Evolutionary conservation across 1,284 basidiomycete species (phyloP), one percentile per base, ranked within the genome.

Genomic region (Omphalotus olearius): DNA sequence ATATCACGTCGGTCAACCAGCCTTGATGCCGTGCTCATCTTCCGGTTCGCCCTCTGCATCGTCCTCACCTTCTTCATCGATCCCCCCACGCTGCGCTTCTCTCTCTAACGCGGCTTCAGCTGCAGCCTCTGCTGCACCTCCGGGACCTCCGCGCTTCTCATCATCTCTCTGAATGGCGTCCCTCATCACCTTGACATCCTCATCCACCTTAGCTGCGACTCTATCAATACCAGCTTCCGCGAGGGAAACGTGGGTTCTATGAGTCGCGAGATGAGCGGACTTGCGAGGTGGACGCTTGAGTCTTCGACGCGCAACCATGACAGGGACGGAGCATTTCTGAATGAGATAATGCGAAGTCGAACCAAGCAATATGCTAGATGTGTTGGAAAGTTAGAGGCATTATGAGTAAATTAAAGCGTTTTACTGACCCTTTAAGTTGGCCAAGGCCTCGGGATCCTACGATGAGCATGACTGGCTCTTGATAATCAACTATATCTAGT

Each of bases 341-440:
- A 98, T 93, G 45, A 98, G 83, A 66, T 99, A 99, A 68, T 98
- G 93, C 3, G 92, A 96, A 0, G 94, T 98, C 2, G 93, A 96
- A n/a, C 95, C 95, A 35, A 98, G 85, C 5, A 98, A 76, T 62
- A 98, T 96, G 20, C 94, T 93, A 33, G 7, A 33, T 2, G 13
- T 9, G 13, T 37, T 13, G 26, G 62, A 9, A 18, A 35, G 52
- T 30, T 17, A 40, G 38, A 53, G 33, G 30, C 13, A 20, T 23
- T 17, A 25, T 25, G n/a, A 56, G 7, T 20, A 38, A n/a, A 46
- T 16, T 10, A 46, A 47, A 46, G n/a, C 7, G 35, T 38, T 41
- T 17, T 10, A 59, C 82, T 56, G 53, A 92, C 91, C 92, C 94
- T 65, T 96, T 96, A 51, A 98, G 69, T 61, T 93, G 88, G 20